phyloP scores from a whole-genome alignment of 1,284 basidiomycete species.

The Porogramme epimiltina region DNA sequence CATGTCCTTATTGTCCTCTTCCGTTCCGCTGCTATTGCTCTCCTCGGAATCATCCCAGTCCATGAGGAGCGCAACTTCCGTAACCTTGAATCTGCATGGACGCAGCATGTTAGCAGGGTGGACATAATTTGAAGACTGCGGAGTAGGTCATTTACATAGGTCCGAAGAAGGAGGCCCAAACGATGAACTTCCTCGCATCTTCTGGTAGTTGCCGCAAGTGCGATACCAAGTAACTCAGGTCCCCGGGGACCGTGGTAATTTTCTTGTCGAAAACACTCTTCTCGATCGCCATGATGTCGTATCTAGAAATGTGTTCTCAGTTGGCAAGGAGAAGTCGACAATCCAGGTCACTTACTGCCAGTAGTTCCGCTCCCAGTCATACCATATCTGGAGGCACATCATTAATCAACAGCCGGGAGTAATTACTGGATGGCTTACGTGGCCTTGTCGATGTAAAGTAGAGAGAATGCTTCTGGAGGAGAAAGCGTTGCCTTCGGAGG shows the following conservation, averaged over 20 bases:
- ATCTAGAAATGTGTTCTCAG: slow-evolving; percentile 37
- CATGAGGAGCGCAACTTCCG: slow-evolving; percentile 70
- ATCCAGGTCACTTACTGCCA: slow-evolving; percentile 55
- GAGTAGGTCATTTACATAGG: slow-evolving; percentile 50
- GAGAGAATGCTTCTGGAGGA: slow-evolving; percentile 60
- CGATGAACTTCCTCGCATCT: slow-evolving; percentile 63
- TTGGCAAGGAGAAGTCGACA: not conserved
- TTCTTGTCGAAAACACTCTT: slow-evolving; percentile 51
- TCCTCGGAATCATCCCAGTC: slow-evolving; percentile 64
- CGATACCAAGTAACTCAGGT: slow-evolving; percentile 59
- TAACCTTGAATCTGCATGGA: slow-evolving; percentile 59
- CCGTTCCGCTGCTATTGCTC: slow-evolving; percentile 45
- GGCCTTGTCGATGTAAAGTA: slow-evolving; percentile 58
- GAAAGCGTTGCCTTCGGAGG: slow-evolving; percentile 69
- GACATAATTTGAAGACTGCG: not conserved
- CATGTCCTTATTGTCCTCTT: slow-evolving; percentile 55
- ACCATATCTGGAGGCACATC: slow-evolving; percentile 59
- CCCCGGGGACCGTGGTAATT: slow-evolving; percentile 54
- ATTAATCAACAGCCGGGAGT: not conserved
- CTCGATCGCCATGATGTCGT: slow-evolving; percentile 57
- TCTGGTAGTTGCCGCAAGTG: slow-evolving; percentile 63
- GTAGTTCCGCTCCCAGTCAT: slow-evolving; percentile 59
- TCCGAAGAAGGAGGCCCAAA: slow-evolving; percentile 73
- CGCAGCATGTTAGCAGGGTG: slow-evolving; percentile 2
- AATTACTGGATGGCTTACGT: slow-evolving; percentile 36